Base-by-base conservation (phyloP, 2,329 filamentous ascomycete species). In the Phoma sp. region DNA sequence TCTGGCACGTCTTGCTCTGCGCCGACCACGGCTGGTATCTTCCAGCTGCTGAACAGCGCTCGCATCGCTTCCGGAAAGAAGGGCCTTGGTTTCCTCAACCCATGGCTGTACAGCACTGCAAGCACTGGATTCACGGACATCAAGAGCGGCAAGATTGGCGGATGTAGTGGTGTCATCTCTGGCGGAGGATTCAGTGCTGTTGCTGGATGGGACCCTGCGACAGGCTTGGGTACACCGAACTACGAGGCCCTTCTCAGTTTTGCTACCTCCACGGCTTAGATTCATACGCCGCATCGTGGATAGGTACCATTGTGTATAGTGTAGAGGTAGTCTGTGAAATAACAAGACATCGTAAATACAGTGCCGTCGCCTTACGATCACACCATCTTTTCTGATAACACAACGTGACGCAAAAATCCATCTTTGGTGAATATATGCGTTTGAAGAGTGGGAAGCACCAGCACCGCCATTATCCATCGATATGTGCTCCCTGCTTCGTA, bases 31-130 rank as follows among this genome's bases (percentile, higher is more conserved):
- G 64, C 61, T 0, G 64, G 60, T 18, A 64, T 67, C 18, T 52
- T 69, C 22, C 59, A 64, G 30, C 40, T 67, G 22, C 72, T 83
- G 32, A 83, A 83, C 55, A 81, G 83, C 64, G 79, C 79, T 62
- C 69, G 81, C 22, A 61, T 82, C 23, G 73, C 74, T 7, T 71
- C 65, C 0, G 77, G 77, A 2, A 83, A 82, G 67, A 66, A 72
- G 4, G 69, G 80, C 0, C 75, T 84, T 9, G 82, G 82, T 0
- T 84, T 84, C 58, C 66, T 84, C 18, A 81, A 84, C 45, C 81
- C 78, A 0, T 76, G 78, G 36, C 62, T 83, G 29, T 68, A 68
- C 39, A 50, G 41, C 18, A 59, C 58, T 4, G 66, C 64, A 7
- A 59, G 23, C 56, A 71, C 75, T 14, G 75, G 72, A 3, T 72